These are phyloP conservation scores for Clonostachys solani DNA, from an alignment of 2,329 filamentous ascomycete genomes.

Conservation along the genomic window DNA sequence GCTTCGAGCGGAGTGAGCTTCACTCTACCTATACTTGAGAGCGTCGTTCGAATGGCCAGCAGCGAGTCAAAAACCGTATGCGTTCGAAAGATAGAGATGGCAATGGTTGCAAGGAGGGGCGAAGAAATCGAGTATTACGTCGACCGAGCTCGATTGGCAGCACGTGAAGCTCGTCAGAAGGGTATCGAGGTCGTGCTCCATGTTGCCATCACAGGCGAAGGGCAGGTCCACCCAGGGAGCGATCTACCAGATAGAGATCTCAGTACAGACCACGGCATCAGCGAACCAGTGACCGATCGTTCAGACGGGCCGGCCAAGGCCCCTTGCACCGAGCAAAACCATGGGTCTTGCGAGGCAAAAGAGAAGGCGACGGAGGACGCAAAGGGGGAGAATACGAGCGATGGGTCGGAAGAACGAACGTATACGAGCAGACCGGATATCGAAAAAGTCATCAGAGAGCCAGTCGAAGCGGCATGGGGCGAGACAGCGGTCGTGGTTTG, in stretches of 20 bases:
- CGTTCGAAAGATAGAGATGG: background rate
- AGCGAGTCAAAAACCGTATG: background rate
- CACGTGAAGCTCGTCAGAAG: background rate
- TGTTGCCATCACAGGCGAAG: background rate
- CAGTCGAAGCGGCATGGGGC: background rate
- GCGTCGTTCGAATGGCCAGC: constrained; percentile 5
- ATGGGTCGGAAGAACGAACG: background rate
- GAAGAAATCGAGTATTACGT: background rate
- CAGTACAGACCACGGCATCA: background rate
- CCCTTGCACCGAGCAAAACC: background rate
- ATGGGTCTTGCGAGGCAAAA: background rate
- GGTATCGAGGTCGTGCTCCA: background rate
- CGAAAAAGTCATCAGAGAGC: background rate
- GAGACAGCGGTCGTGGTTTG: background rate
- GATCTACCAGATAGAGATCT: background rate
- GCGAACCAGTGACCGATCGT: background rate
- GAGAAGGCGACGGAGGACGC: background rate
- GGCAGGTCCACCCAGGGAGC: background rate
- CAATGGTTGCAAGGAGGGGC: constrained; percentile 7
- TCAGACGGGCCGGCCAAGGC: background rate
- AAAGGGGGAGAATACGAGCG: background rate
- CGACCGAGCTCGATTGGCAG: background rate
- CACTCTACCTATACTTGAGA: constrained; percentile 12
- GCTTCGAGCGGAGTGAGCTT: constrained; percentile 15
- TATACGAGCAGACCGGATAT: background rate